Evolutionary conservation across 208 protist species (phyloP), one percentile per base, ranked within the genome.

Genomic region (Plasmodiophora brassicae): DNA sequence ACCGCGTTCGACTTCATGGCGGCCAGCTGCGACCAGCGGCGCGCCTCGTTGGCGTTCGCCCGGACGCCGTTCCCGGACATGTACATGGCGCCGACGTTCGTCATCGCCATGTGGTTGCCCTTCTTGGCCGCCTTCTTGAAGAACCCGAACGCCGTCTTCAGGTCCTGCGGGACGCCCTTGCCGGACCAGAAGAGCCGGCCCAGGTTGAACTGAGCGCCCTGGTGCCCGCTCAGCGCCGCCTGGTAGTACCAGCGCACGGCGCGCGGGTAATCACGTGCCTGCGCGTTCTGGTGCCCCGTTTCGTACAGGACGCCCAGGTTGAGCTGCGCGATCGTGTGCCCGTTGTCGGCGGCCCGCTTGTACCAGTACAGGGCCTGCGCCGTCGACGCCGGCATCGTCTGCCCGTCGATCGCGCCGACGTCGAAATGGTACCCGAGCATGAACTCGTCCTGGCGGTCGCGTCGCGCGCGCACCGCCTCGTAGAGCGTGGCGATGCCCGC

Each of bases 91-190:
- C 65, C 65, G n/a, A 78, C 41, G 41, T 78, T 78, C 14, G 65
- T 78, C 65, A 78, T 78, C 32, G 65, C 65, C 65, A 78, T 78
- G n/a, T 78, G 65, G 65, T 78, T 78, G n/a, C 65, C 65, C 65
- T 78, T 78, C 65, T 78, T 78, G 14, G 65, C 65, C 5, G 65
- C 65, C n/a, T 78, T 78, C n/a, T 78, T 78, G 65, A 78, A 78
- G 65, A 38, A 78, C 14, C 65, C 65, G 65, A 78, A 78, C 65
- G 65, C 65, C 32, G 65, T 78, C n/a, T 78, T n/a, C 65, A 78
- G 65, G n/a, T 78, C 41, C 65, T 78, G 65, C 5, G 65, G 65
- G 14, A 78, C 65, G 5, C 65, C 65, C n/a, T 78, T 78, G 32
- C 65, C 65, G 32, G 65, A 78, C 65, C 65, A 78, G 65, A 78